Base-by-base conservation (phyloP, 306 rosid genomes). In the Sesbania bispinosa region DNA sequence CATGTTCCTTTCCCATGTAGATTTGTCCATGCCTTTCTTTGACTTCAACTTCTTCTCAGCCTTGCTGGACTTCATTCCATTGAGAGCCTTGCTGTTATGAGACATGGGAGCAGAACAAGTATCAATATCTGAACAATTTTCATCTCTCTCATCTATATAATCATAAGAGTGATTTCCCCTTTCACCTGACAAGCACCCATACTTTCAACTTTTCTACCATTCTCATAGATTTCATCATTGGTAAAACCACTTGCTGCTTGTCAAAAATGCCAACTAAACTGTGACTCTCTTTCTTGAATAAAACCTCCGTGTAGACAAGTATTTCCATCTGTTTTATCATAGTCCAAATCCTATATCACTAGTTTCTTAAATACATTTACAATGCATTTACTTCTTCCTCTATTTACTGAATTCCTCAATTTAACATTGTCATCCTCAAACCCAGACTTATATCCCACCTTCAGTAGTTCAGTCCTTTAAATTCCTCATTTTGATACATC, bases 11-110 rank as follows among this genome's bases (percentile, higher is more conserved):
- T 14, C 13, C 18, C 46, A 18, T 16, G 10, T 60, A 10, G 10
- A 90, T 77, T 47, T 90, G 96, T 83, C 93, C 78, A 16, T 84
- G 66, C 76, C 84, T 71, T 80, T 85, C 80, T 83, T 89, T 23
- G 90, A 63, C 36, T 75, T 82, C 42, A 78, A n/a, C n/a, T n/a
- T n/a, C 53, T 70, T 85, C 78, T 74, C 77, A 3, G 33, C 62
- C 68, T 74, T 79, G 71, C 54, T 80, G 16, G 62, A 71, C 53
- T 73, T 48, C 10, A 67, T 69, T 67, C 77, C 80, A 30, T 59
- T 74, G 58, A 71, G 26, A 47, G 53, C 53, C 79, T 84, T 13
- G 57, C 62, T 71, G 29, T 58, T 76, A n/a, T 48, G 58, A 14
- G 81, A 77, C 71, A 71, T 69, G 14, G 72, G 71, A 70, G 71